phyloP scores from a whole-genome alignment of 73 alveolate genomes.

The Uronychia setigera region DNA sequence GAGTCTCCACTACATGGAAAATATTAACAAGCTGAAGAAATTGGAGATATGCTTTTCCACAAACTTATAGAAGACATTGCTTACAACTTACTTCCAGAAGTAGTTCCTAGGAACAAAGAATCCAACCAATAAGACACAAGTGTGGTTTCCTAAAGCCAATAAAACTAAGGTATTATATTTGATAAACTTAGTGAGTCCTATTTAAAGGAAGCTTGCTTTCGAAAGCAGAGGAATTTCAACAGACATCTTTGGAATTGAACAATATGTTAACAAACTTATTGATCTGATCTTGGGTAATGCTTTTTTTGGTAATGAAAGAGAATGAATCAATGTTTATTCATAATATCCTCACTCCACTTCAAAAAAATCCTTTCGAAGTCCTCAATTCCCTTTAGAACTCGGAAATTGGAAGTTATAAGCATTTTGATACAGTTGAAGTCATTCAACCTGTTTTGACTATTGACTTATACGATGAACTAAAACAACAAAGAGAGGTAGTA shows the following conservation, averaged over 20 bases:
- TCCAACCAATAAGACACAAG: not conserved
- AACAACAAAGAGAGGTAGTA: conserved; percentile 50
- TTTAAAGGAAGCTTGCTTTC: not conserved
- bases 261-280: conserved; percentile 40
- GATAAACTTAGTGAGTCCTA: not conserved
- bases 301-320: no score
- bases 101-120: not conserved
- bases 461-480: conserved; percentile 59
- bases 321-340: conserved; percentile 12
- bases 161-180: not conserved
- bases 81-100: not conserved
- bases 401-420: conserved; percentile 62
- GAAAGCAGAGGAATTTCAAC: conserved; percentile 53
- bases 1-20: not conserved
- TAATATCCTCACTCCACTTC: conserved; percentile 30
- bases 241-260: conserved; percentile 49
- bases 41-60: not conserved
- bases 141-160: not conserved
- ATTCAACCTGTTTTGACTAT: conserved; percentile 39
- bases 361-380: conserved; percentile 40
- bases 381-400: conserved; percentile 51
- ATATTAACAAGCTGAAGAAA: not conserved
- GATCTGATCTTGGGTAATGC: conserved; percentile 2
- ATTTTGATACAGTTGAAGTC: conserved; percentile 14
- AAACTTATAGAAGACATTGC: not conserved